phyloP scores from a whole-genome alignment of 352 stramenopile species.

The Pythium dissimile region DNA sequence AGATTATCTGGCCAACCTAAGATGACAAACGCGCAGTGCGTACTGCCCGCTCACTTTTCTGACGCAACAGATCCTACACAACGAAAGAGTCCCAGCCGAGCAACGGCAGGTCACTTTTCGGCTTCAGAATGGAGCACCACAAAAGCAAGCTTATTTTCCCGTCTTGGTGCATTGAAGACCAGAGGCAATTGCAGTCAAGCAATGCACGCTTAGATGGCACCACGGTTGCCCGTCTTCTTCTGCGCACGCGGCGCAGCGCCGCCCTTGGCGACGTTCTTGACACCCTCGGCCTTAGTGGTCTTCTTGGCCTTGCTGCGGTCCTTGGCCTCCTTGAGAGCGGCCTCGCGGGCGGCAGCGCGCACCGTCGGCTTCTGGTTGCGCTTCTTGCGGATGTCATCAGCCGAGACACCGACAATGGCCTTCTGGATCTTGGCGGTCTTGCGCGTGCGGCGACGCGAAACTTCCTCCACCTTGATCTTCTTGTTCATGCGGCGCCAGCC shows the following conservation, averaged over 20 bases:
- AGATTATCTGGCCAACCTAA: conserved; percentile 32
- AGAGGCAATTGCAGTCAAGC: not conserved
- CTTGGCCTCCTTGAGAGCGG: conserved; percentile 91
- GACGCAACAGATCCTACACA: not conserved
- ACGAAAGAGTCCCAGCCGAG: too few species aligned
- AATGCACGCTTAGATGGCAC: conserved; percentile 68
- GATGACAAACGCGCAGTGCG: conserved; percentile 24
- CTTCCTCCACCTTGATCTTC: conserved; percentile 95
- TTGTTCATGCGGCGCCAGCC: conserved; percentile 98
- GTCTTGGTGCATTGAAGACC: conserved; percentile 20
- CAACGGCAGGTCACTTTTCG: too few species aligned
- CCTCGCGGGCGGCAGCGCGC: conserved; percentile 85
- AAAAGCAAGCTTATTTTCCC: conserved; percentile 27
- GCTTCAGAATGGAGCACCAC: conserved; percentile 12
- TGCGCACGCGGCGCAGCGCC: conserved; percentile 59
- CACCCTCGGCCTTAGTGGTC: conserved; percentile 56
- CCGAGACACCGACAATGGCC: conserved; percentile 95
- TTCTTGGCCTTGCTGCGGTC: conserved; percentile 89
- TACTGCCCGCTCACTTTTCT: not conserved
- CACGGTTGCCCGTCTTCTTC: conserved; percentile 90
- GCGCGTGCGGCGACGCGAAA: conserved; percentile 81
- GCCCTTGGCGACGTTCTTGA: conserved; percentile 59
- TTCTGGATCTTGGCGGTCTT: conserved; percentile 96
- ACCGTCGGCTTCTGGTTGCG: conserved; percentile 95
- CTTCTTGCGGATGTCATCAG: conserved; percentile 99